Percentiles rank a stretch among this genome's conserved stretches.
Conservation (phyloP, 2,329 filamentous ascomycete genomes). For the Madurella mycetomatis region DNA sequence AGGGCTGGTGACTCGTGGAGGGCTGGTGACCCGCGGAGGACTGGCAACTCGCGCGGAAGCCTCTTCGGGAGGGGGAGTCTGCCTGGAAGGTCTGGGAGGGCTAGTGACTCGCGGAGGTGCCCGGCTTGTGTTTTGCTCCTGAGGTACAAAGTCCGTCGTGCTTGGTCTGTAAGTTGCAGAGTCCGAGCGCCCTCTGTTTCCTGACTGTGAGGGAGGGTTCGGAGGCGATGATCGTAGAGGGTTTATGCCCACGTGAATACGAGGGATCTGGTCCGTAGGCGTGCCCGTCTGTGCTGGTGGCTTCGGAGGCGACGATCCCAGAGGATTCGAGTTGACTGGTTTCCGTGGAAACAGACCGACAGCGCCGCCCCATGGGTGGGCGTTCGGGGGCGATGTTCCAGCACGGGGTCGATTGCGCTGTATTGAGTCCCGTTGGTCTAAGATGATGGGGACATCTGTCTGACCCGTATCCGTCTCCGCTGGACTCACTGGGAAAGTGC, state of each 20-base stretch:
- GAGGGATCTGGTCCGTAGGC: not conserved
- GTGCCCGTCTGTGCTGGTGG: not conserved
- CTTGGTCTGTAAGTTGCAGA: slow-evolving; percentile 3
- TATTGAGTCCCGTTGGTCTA: not conserved
- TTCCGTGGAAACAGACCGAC: not conserved
- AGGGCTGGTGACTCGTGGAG: slow-evolving; percentile 4
- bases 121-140: slow-evolving; percentile 1
- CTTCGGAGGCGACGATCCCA: not conserved
- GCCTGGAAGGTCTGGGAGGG: not conserved
- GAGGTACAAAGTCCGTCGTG: not conserved
- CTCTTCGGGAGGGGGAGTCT: not conserved
- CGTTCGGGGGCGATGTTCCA: not conserved
- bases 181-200: not conserved
- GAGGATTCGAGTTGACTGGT: not conserved
- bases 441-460: not conserved
- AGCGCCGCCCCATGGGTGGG: not conserved
- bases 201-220: not conserved
- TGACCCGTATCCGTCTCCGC: not conserved
- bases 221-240: slow-evolving; percentile 9
- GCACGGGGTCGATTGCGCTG: not conserved
- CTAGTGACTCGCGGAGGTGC: not conserved
- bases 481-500: not conserved
- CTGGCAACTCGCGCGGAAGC: not conserved
- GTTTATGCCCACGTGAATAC: not conserved
- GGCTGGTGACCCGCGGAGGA: not conserved